These are phyloP conservation scores for Verticillium tricorpus DNA, from an alignment of 2,329 filamentous ascomycete genomes.

Conservation along the genomic window DNA sequence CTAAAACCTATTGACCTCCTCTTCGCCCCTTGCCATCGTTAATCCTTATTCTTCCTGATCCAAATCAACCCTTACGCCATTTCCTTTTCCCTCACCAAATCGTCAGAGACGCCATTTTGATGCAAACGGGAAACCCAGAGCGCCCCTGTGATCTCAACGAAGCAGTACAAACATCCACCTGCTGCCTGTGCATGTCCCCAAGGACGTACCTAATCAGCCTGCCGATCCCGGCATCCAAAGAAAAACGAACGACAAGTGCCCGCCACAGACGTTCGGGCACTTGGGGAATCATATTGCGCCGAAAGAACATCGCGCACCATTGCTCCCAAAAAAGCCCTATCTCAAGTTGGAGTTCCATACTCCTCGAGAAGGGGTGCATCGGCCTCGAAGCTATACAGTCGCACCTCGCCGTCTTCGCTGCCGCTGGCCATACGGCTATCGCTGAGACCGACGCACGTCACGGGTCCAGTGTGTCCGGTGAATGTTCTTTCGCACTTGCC, in stretches of 20 bases:
- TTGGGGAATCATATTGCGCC: neutral
- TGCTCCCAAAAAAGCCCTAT: neutral
- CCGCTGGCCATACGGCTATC: slow-evolving; percentile 87
- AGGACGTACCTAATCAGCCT: slow-evolving; percentile 4
- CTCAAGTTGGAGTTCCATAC: slow-evolving; percentile 45
- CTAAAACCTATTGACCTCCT: no score
- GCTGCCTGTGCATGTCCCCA: slow-evolving; percentile 1
- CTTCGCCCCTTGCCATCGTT: neutral
- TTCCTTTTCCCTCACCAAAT: neutral
- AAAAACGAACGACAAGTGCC: slow-evolving; percentile 3
- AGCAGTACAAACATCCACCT: neutral
- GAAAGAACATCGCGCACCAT: neutral
- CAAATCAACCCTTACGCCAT: neutral
- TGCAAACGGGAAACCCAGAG: neutral
- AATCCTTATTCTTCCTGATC: neutral
- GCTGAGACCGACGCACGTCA: slow-evolving; percentile 88
- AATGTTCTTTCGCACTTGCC: slow-evolving; percentile 92
- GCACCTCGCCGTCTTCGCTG: slow-evolving; percentile 87
- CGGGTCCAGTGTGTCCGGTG: slow-evolving; percentile 82
- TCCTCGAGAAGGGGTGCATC: slow-evolving; percentile 40
- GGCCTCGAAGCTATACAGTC: slow-evolving; percentile 72
- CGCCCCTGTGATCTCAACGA: slow-evolving; percentile 1
- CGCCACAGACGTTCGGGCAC: neutral
- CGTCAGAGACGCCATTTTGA: neutral
- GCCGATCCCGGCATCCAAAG: neutral